Evolutionary conservation across 2,329 filamentous ascomycete genomes (phyloP), one percentile per base, ranked within the genome.

Genomic region (Cordyceps farinosa): DNA sequence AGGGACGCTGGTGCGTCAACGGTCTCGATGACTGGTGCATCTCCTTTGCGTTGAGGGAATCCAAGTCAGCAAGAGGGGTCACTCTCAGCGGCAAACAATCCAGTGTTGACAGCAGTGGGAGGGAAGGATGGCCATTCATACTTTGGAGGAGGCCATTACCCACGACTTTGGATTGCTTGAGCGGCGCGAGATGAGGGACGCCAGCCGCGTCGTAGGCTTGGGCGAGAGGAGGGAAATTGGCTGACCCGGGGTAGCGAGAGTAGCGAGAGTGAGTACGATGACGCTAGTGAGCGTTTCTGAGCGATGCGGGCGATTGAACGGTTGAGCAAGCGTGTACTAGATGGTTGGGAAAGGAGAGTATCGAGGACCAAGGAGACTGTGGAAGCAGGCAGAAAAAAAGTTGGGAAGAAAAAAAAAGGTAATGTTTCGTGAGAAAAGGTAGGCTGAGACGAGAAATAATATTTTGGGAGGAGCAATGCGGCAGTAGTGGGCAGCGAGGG

Each of bases 1-100:
- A 84, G 63, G 83, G 81, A 68, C 85, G 84, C 73, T 86, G 80
- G 72, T 86, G 86, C 74, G 82, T 82, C 74, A 90, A 82, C 77
- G 89, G 88, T 76, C 88, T 85, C 72, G 87, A 85, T 69, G 86
- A 80, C 73, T 86, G 81, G 74, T 84, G 83, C 74, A 86, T 85
- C 79, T 88, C 86, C 86, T 88, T 75, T 69, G 65, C 68, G 55
- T 55, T 65, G 68, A 69, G 64, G 68, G 69, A 69, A 68, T 69
- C 65, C 72, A 72, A 71, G 70, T 70, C 70, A 69, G 70, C 68
- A 69, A 66, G 65, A 64, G 63, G 45, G 52, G 66, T 67, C 68
- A 69, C 69, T 68, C 68, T 51, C 55, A 65, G 69, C 65, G 66
- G 66, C 66, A 65, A 66, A 63, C 67, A 64, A 65, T 66, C 66